Evolutionary conservation across 108 stramenopile genomes (phyloP).

Genomic region (Thalassiosira profunda): DNA sequence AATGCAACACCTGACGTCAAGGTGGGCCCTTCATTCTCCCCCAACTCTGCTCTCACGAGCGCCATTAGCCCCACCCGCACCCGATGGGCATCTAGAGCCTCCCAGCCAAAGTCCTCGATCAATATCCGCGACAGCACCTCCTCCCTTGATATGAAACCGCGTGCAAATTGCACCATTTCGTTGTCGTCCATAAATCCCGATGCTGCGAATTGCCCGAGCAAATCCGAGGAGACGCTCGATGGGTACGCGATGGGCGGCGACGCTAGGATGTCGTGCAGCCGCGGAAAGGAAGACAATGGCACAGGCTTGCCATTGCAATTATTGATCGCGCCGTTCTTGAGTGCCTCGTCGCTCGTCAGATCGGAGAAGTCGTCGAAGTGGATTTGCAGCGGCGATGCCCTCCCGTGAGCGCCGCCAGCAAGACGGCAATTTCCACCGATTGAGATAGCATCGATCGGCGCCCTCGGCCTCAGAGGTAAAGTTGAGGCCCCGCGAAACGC

Average conservation of each 20-base stretch:
- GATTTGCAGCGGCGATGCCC: no score
- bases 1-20: no score
- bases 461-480: no score
- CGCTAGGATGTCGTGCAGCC: slow-evolving; percentile 6
- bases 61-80: slow-evolving; percentile 32
- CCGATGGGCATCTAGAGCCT: slow-evolving; percentile 38
- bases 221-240: neutral
- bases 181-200: slow-evolving; percentile 33
- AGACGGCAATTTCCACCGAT: no score
- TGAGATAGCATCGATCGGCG: no score
- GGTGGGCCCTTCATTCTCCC: no score
- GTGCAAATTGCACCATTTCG: slow-evolving; percentile 22
- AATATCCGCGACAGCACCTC: slow-evolving; percentile 28
- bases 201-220: neutral
- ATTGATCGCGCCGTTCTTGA: neutral
- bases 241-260: slow-evolving; percentile 20
- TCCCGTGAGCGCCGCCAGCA: no score
- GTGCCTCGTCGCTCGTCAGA: neutral
- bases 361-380: neutral
- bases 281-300: slow-evolving; percentile 10
- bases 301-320: neutral
- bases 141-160: slow-evolving; percentile 12
- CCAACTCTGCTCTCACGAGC: slow-evolving; percentile 3
- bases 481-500: no score
- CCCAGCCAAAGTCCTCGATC: slow-evolving; percentile 38